Evolutionary conservation across 2,329 filamentous ascomycete species (phyloP), one percentile per base, ranked within the genome.

Genomic region (Ophiocordyceps polyrhachis-furcata): DNA sequence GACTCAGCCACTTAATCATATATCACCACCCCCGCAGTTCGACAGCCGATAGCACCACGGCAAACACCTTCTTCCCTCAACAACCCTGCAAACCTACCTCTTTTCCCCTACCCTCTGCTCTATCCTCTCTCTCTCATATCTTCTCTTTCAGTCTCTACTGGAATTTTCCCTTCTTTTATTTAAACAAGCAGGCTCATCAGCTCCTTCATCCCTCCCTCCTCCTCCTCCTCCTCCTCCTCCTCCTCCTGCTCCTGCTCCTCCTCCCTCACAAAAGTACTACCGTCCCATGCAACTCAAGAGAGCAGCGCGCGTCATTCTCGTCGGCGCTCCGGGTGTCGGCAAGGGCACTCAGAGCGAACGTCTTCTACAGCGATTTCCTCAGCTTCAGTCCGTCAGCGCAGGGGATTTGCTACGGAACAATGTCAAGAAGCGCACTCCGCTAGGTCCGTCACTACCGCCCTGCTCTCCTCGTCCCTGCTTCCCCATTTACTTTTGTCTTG

Each of bases 261-360:
- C 32, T 35, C 15, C 32, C 21, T 23, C 21, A 23, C 21, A 6
- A 23, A 23, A 23, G 21, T 23, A 23, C 21, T 23, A 23, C 6
- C 17, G 35, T 38, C 35, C 35, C 35, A 79, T 80, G 76, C 71
- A 76, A 65, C 75, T 93, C 57, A 74, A 72, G 52, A 79, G 73
- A 65, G 89, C 91, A 47, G 91, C 91, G 45, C 83, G 91, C 50
- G 81, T 96, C 50, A 96, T 98, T 58, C 77, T 98, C 52, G 77
- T 98, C 55, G 91, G 91, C 54, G 88, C 89, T 44, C 91, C 91
- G n/a, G 88, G 88, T 47, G 91, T 94, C 46, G 91, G 91, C 50
- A 98, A 98, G 63, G 91, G 89, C 50, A 98, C 91, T 3, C 91
- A 98, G 67, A 86, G 85, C 44, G 84, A 93, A 62, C 79, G 91